Percentiles rank a stretch among this genome's conserved stretches.
Conservation (phyloP, 2,329 filamentous ascomycete genomes). For the Coleophoma crateriformis region DNA sequence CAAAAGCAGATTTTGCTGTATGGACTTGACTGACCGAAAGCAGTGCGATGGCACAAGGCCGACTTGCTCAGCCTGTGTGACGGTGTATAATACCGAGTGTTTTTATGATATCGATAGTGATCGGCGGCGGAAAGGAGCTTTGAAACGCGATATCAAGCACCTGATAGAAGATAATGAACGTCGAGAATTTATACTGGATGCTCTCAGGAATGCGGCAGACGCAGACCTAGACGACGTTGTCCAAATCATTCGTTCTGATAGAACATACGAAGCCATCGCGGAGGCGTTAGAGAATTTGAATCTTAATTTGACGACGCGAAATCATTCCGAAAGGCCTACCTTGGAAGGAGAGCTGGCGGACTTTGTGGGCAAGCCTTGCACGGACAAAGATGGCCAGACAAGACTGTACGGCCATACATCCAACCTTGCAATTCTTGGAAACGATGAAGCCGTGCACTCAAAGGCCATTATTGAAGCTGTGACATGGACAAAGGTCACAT, state of each 20-base stretch:
- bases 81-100: slow-evolving; percentile 44
- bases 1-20: too few relatives aligned
- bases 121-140: slow-evolving; percentile 34
- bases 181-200: slow-evolving; percentile 34
- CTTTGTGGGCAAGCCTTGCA: slow-evolving; percentile 6
- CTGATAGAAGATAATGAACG: slow-evolving; percentile 29
- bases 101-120: slow-evolving; percentile 42
- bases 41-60: slow-evolving; percentile 44
- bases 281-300: not conserved
- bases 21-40: not conserved
- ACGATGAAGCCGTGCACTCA: slow-evolving; percentile 1
- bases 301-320: not conserved
- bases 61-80: slow-evolving; percentile 42
- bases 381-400: slow-evolving; percentile 3
- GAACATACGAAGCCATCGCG: slow-evolving; percentile 10
- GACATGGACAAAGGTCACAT: slow-evolving; percentile 56
- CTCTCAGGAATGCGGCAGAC: slow-evolving; percentile 37
- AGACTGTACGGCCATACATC: slow-evolving; percentile 17
- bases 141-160: slow-evolving; percentile 32
- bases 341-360: slow-evolving; percentile 8
- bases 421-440: slow-evolving; percentile 5
- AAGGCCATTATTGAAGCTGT: slow-evolving; percentile 3
- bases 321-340: not conserved
- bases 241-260: slow-evolving; percentile 11
- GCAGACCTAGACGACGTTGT: slow-evolving; percentile 29